These are phyloP conservation scores for Flaveria bidentis DNA, from an alignment of 129 eudicot species.

Conservation along the genomic window DNA sequence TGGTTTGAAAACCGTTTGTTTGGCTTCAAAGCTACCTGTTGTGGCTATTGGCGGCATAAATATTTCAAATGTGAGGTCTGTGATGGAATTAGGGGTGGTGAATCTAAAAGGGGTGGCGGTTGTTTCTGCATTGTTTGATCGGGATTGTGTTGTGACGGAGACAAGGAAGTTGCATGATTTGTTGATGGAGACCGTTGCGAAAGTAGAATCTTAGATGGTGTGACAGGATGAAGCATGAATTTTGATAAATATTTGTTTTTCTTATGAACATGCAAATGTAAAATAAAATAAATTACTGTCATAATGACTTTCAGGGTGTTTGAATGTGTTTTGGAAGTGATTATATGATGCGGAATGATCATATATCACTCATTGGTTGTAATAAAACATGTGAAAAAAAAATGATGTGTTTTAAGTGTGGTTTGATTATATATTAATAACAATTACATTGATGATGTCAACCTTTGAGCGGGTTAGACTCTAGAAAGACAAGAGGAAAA, in stretches of 20 bases:
- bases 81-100: constrained; percentile 60
- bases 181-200: constrained; percentile 43
- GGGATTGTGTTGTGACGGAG: constrained; percentile 60
- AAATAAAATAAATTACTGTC: background rate
- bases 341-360: background rate
- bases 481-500: no score
- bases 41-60: constrained; percentile 97
- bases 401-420: background rate
- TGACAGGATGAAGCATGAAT: background rate
- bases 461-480: no score
- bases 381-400: background rate
- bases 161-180: constrained; percentile 44
- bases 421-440: no score
- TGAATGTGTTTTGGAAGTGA: background rate
- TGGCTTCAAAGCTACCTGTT: constrained; percentile 84
- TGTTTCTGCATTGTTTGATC: constrained; percentile 87
- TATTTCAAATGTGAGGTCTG: constrained; percentile 52
- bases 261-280: constrained; percentile 6
- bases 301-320: background rate
- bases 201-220: constrained; percentile 2
- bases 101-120: constrained; percentile 83
- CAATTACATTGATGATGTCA: no score
- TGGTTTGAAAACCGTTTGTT: constrained; percentile 65
- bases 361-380: background rate
- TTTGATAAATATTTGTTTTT: constrained; percentile 3